Percentiles rank a stretch among this genome's conserved stretches.
phyloP scores from a whole-genome alignment of 2,329 filamentous ascomycete species.

The Mycosphaerella sp. region DNA sequence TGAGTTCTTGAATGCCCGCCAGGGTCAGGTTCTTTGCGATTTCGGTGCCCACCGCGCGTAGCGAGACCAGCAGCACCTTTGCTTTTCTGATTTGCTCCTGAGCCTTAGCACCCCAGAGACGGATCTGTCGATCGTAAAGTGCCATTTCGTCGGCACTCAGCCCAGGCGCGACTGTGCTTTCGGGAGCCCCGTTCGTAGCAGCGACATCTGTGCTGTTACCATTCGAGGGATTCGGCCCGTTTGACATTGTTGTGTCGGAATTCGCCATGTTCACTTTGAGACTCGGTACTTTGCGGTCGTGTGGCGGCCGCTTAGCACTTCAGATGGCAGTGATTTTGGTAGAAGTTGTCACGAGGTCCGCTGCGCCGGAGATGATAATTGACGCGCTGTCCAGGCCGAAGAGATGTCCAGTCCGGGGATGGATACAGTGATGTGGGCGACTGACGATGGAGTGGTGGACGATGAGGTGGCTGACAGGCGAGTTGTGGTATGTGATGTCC shows the following conservation, averaged over 20 bases:
- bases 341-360: not conserved
- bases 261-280: constrained; percentile 1
- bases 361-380: not conserved
- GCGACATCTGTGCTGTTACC: constrained; percentile 10
- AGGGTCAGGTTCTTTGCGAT: constrained; percentile 96
- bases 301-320: not conserved
- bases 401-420: not conserved
- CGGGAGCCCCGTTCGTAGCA: constrained; percentile 16
- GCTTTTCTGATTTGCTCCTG: constrained; percentile 83
- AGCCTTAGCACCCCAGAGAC: constrained; percentile 92
- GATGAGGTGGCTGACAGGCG: not conserved
- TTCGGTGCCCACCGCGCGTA: constrained; percentile 85
- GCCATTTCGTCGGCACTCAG: constrained; percentile 75
- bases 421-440: not conserved
- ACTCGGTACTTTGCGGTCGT: not conserved
- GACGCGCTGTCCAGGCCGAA: not conserved
- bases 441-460: not conserved
- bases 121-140: constrained; percentile 93
- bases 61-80: constrained; percentile 80
- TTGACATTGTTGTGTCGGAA: not conserved
- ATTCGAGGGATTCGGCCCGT: constrained; percentile 9
- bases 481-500: not conserved
- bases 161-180: constrained; percentile 23
- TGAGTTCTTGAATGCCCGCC: constrained; percentile 84
- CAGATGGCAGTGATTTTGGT: not conserved